Conservation (phyloP, 805 yeast species). For the Cyberlindnera amylophila region DNA sequence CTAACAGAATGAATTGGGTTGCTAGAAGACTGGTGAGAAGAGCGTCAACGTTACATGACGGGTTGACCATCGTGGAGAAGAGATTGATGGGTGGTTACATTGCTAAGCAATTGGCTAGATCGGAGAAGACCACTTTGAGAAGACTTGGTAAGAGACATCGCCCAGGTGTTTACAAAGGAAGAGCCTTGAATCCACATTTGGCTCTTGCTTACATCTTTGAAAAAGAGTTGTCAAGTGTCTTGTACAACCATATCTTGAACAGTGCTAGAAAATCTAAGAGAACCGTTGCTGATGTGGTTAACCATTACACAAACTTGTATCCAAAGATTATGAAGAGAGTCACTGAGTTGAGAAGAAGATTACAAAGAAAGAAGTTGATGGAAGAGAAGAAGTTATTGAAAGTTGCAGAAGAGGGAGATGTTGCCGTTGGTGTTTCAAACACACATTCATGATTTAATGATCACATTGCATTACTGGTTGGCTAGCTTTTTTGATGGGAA, state of each 20-base stretch:
- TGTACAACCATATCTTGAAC: constrained; percentile 25
- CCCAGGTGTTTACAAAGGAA: constrained; percentile 24
- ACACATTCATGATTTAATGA: constrained; percentile 3
- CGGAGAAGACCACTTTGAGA: constrained; percentile 10
- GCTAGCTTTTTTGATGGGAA: no score
- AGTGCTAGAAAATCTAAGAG: constrained; percentile 10
- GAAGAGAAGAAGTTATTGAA: not conserved
- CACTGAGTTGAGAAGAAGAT: constrained; percentile 18
- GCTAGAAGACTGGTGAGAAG: constrained; percentile 27
- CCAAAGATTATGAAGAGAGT: constrained; percentile 32
- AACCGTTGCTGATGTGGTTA: constrained; percentile 12
- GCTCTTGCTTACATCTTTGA: constrained; percentile 27
- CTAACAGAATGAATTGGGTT: constrained; percentile 31
- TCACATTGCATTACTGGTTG: not conserved
- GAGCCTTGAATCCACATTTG: constrained; percentile 25
- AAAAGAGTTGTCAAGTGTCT: constrained; percentile 20
- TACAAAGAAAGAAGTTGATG: constrained; percentile 4
- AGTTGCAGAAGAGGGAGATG: no score
- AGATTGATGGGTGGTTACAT: constrained; percentile 36
- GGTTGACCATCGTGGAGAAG: constrained; percentile 28
- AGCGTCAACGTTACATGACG: constrained; percentile 28
- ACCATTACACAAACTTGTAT: constrained; percentile 23
- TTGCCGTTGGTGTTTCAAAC: no score
- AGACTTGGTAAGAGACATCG: constrained; percentile 17
- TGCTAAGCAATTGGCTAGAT: constrained; percentile 15